phyloP scores from a whole-genome alignment of 1,284 basidiomycete species.

The Sporisorium reilianum region DNA sequence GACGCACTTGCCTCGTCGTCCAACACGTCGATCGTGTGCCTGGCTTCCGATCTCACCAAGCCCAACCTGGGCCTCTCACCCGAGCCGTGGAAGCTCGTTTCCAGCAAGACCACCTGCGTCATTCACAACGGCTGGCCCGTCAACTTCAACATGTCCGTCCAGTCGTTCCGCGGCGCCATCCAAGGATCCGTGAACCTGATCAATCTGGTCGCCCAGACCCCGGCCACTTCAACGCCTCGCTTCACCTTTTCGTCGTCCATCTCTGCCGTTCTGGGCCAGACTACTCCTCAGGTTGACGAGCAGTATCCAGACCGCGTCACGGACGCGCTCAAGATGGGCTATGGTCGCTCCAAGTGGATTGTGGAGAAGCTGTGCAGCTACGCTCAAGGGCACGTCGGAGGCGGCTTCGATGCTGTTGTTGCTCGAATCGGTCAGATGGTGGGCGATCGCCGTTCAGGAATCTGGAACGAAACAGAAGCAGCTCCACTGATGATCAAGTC shows the following conservation, averaged over 20 bases:
- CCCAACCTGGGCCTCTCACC: constrained; percentile 15
- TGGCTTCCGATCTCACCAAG: constrained; percentile 24
- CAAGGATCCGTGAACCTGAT: constrained; percentile 74
- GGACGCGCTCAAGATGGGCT: constrained; percentile 73
- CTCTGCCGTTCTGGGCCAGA: constrained; percentile 69
- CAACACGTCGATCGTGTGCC: constrained; percentile 5
- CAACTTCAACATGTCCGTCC: constrained; percentile 48
- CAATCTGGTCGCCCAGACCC: constrained; percentile 73
- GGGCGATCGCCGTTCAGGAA: constrained; percentile 73
- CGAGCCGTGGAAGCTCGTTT: constrained; percentile 9
- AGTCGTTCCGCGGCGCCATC: constrained; percentile 56
- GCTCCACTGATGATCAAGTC: constrained; percentile 70
- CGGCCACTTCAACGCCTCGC: constrained; percentile 67
- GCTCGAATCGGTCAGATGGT: constrained; percentile 73
- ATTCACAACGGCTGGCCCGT: constrained; percentile 51
- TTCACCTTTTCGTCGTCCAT: constrained; percentile 76
- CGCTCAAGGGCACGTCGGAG: constrained; percentile 62
- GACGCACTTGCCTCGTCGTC: neutral
- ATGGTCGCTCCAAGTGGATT: constrained; percentile 76
- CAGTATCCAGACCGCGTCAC: constrained; percentile 69
- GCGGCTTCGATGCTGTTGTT: constrained; percentile 22
- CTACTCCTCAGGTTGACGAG: constrained; percentile 69
- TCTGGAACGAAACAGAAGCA: constrained; percentile 76
- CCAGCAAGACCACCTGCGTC: constrained; percentile 15
- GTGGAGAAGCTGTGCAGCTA: constrained; percentile 74